Evolutionary conservation across 495 filamentous ascomycete genomes (phyloP).

Genomic region (Penicillium canariense): DNA sequence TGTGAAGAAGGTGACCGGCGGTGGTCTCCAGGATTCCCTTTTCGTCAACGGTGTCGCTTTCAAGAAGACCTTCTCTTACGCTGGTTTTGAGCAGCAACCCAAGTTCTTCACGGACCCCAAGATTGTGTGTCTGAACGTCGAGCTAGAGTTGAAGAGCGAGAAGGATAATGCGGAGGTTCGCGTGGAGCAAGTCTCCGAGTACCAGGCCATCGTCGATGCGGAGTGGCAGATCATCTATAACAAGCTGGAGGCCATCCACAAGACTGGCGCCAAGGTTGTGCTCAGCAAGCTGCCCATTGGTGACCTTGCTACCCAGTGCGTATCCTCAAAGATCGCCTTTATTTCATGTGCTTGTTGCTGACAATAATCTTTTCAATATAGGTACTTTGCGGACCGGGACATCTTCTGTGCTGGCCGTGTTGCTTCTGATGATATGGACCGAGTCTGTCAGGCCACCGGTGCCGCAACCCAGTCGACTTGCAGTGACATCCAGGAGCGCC

Average conservation of each 20-base stretch:
- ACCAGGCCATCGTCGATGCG: constrained; percentile 98
- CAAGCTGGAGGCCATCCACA: constrained; percentile 91
- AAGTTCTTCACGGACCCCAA: constrained; percentile 91
- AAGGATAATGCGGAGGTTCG: constrained; percentile 99
- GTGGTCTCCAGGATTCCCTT: constrained; percentile 92
- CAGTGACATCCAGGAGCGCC: constrained; percentile 86
- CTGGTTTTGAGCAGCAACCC: constrained; percentile 98
- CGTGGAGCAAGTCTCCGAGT: constrained; percentile 97
- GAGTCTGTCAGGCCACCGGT: constrained; percentile 91
- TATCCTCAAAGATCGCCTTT: constrained; percentile 2
- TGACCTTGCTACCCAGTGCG: constrained; percentile 90
- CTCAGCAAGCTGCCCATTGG: constrained; percentile 97
- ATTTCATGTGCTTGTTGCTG: not conserved
- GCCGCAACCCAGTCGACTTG: constrained; percentile 92
- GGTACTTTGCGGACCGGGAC: constrained; percentile 94
- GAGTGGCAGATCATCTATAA: constrained; percentile 99
- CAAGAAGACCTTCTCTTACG: constrained; percentile 99
- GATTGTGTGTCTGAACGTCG: constrained; percentile 95
- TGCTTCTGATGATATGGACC: constrained; percentile 88
- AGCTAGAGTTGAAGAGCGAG: constrained; percentile 95
- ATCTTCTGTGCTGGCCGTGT: constrained; percentile 98
- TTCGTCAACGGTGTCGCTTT: constrained; percentile 98
- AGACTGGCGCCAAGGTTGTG: constrained; percentile 94
- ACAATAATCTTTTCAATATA: constrained; percentile 16
- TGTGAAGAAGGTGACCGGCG: constrained; percentile 95